A percentile compares a stretch with the other conserved stretches of the same genome.
Evolutionary conservation across 768 basidiomycete genomes (phyloP).

Genomic region (Polyporus arcularius): DNA sequence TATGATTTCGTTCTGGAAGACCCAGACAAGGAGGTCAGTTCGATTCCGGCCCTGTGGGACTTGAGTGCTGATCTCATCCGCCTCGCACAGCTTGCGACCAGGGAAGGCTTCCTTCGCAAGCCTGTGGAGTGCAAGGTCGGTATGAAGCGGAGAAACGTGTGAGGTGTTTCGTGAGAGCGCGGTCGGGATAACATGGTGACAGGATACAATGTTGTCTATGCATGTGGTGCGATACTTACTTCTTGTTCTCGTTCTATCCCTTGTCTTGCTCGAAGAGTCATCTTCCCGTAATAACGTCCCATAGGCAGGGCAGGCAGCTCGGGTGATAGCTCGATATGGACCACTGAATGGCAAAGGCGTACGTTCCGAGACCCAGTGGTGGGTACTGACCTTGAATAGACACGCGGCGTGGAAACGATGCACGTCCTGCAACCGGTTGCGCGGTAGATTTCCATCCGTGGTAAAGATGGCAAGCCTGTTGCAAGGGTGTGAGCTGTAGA

Average conservation of each 20-base stretch:
- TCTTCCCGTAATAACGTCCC: slow-evolving; percentile 57
- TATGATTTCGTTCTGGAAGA: slow-evolving; percentile 73
- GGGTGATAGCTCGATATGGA: slow-evolving; percentile 88
- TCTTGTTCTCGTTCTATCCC: neutral
- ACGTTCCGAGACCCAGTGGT: too few species aligned
- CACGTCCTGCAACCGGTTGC: too few species aligned
- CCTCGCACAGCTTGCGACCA: slow-evolving; percentile 57
- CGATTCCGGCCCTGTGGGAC: slow-evolving; percentile 7
- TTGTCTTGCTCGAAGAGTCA: neutral
- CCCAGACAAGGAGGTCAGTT: slow-evolving; percentile 55
- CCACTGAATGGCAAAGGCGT: slow-evolving; percentile 53
- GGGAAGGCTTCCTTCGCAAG: slow-evolving; percentile 89
- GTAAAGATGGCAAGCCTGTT: too few species aligned
- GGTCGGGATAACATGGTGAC: neutral
- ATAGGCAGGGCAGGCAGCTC: slow-evolving; percentile 88
- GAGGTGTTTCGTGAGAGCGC: neutral
- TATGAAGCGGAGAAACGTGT: slow-evolving; percentile 60
- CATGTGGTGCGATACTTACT: neutral
- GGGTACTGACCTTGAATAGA: too few species aligned
- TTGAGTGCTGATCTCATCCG: slow-evolving; percentile 6
- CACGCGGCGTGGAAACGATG: too few species aligned
- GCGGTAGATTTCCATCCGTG: too few species aligned
- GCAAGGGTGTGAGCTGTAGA: too few species aligned
- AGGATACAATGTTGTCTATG: neutral
- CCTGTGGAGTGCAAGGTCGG: slow-evolving; percentile 74